Percentiles rank a stretch among this genome's conserved stretches.
Conservation (phyloP, 2,329 filamentous ascomycete species). For the Pseudocercospora cruenta region DNA sequence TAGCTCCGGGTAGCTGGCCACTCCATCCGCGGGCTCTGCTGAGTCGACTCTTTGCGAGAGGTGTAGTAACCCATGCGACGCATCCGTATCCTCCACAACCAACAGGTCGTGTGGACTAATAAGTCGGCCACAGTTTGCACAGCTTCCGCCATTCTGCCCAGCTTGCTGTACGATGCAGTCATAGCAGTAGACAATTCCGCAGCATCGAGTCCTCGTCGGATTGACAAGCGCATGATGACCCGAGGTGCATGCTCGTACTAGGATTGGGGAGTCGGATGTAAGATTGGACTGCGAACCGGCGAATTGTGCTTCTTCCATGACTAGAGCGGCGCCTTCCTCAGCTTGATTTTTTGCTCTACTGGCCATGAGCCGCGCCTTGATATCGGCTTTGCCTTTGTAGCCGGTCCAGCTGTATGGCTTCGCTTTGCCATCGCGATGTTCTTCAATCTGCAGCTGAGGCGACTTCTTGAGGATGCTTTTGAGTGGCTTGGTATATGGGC, state of each 20-base stretch:
- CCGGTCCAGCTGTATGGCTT: slow-evolving; percentile 7
- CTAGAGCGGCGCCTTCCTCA: not conserved
- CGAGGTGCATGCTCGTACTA: not conserved
- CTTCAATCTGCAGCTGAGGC: not conserved
- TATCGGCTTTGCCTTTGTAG: slow-evolving; percentile 6
- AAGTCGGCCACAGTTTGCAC: not conserved
- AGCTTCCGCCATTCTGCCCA: not conserved
- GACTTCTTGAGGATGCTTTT: slow-evolving; percentile 10
- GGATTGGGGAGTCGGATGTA: not conserved
- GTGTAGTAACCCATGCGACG: not conserved
- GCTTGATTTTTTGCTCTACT: not conserved
- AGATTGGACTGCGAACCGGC: not conserved
- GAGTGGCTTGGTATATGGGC: not conserved
- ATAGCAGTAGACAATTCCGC: not conserved
- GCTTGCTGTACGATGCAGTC: not conserved
- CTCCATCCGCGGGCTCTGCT: not conserved
- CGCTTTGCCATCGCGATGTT: not conserved
- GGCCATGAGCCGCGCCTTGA: not conserved
- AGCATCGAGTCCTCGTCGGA: not conserved
- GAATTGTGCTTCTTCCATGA: not conserved
- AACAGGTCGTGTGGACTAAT: not conserved
- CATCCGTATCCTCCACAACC: not conserved
- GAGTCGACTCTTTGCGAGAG: not conserved
- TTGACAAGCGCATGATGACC: not conserved
- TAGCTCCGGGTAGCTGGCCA: not conserved